Evolutionary conservation across 2,329 filamentous ascomycete genomes (phyloP), one percentile per base, ranked within the genome.

Genomic region (Achaetomium macrosporum): DNA sequence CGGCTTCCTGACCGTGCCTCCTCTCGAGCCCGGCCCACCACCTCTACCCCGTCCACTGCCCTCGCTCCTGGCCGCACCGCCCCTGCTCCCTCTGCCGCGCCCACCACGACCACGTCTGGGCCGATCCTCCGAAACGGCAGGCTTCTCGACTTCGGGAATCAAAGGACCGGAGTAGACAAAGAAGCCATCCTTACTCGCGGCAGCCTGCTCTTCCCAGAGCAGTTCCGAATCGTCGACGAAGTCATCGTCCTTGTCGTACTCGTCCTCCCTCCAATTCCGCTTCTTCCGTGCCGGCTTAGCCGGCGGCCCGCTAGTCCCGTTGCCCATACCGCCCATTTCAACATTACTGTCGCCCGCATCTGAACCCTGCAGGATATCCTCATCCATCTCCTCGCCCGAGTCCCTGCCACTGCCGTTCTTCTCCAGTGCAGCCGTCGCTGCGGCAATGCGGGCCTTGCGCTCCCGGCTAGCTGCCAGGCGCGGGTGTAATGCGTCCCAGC

Each of bases 91-190:
- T 49, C 76, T 67, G 2, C 72, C 70, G 9, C 59, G 50, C 15
- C 70, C 69, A 5, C 81, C 80, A 36, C 80, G 77, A 35, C 81
- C 81, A 58, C 87, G 82, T 69, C 88, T 88, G 53, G 86, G 82
- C 45, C 83, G 83, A 25, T 85, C 87, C 64, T 91, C 86, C 42
- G 83, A 51, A 15, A 53, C 67, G 59, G 74, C 71, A 35, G 79
- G 77, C 70, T 93, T 92, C 71, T 95, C 87, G 19, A 85, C 88
- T 69, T 95, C 90, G 5, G 87, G 87, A 19, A 97, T 81, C 43
- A 99, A 75, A 9, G 92, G 92, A 3, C 93, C 93, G 56, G 89
- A 95, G 70, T 96, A 99, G 1, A 99, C 93, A 67, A 97, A 99
- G 74, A 97, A 99, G 1, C 93, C 93, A 66, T 97, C 93, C 62